Evolutionary conservation across 495 filamentous ascomycete species (phyloP), one percentile per base, ranked within the genome.

Genomic region (Tetracladium setigerum): DNA sequence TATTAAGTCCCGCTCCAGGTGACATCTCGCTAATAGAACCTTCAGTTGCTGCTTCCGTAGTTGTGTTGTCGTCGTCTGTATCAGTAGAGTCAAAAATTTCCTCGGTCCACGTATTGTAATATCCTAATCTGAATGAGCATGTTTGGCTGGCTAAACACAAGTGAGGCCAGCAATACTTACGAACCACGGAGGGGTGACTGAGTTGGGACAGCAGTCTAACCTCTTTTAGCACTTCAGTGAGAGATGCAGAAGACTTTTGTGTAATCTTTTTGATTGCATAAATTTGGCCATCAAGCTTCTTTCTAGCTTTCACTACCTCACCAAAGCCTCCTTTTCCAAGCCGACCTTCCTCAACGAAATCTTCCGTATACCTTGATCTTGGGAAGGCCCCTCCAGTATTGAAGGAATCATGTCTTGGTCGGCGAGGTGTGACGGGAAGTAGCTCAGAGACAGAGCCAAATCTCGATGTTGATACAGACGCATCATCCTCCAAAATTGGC

Each of bases 261-360:
- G 81, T 87, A 44, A 98, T 94, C 59, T 96, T 96, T 63, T 98
- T 98, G 52, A 98, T 81, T 4, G 92, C 92, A 71, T 98, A 98
- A 10, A 94, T 79, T 43, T 86, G 83, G 8, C 87, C 87, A 64
- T 97, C 91, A 6, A 95, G 76, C 63, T 89, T 94, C 57, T 95
- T 95, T 47, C 94, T 77, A 6, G 92, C 91, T 61, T 91, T 89
- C 36, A 98, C 89, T n/a, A 98, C 92, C 66, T 96, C 86, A 24
- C 94, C 92, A 64, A 94, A 98, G 1, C 91, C 94, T 13, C 92
- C 92, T 64, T 87, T 92, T 19, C 94, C 92, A 15, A 98, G 70
- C 2, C 84, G 79, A 14, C 87, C 89, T 49, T 87, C 79, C 64
- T 97, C 91, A 16, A 86, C 82, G 59, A 94, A 98, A 56, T 97